Evolutionary conservation across 805 yeast genomes (phyloP).

Genomic region (Saturnispora silvae): DNA sequence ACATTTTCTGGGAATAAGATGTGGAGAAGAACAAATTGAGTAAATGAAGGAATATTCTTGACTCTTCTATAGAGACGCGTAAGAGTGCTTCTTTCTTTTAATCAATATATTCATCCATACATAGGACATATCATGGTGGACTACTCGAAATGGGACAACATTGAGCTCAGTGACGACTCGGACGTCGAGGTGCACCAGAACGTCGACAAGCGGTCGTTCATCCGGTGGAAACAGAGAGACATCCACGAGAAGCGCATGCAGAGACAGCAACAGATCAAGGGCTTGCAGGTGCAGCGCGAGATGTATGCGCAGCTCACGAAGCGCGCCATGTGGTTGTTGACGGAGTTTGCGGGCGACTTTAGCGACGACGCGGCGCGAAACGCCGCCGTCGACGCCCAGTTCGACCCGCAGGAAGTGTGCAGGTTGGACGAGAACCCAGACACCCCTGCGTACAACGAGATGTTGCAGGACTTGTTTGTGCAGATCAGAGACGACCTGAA

Average conservation of each 20-base stretch:
- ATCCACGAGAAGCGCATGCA: slow-evolving; percentile 87
- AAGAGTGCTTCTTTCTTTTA: too few species aligned
- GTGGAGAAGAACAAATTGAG: not conserved
- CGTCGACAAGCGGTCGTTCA: slow-evolving; percentile 87
- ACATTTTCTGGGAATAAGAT: slow-evolving; percentile 13
- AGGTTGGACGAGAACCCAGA: slow-evolving; percentile 22
- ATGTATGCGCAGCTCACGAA: slow-evolving; percentile 70
- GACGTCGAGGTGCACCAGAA: slow-evolving; percentile 97
- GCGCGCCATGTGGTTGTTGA: slow-evolving; percentile 58
- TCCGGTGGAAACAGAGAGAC: slow-evolving; percentile 94
- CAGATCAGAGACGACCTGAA: slow-evolving; percentile 57
- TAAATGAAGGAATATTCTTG: too few species aligned
- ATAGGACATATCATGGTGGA: slow-evolving; percentile 41
- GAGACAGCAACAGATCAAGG: slow-evolving; percentile 66
- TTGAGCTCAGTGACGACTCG: slow-evolving; percentile 92
- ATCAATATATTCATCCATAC: too few species aligned
- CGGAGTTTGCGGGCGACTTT: slow-evolving; percentile 30
- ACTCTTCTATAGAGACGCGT: too few species aligned
- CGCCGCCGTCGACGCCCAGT: slow-evolving; percentile 36
- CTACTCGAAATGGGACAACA: slow-evolving; percentile 95
- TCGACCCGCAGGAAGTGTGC: slow-evolving; percentile 51
- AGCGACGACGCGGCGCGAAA: slow-evolving; percentile 28
- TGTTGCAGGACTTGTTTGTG: slow-evolving; percentile 82
- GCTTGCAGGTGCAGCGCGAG: slow-evolving; percentile 63
- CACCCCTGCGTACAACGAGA: slow-evolving; percentile 69